Evolutionary conservation across 1,139 yeast genomes (phyloP), one percentile per base, ranked within the genome.

Genomic region (Yamadazyma mexicana): DNA sequence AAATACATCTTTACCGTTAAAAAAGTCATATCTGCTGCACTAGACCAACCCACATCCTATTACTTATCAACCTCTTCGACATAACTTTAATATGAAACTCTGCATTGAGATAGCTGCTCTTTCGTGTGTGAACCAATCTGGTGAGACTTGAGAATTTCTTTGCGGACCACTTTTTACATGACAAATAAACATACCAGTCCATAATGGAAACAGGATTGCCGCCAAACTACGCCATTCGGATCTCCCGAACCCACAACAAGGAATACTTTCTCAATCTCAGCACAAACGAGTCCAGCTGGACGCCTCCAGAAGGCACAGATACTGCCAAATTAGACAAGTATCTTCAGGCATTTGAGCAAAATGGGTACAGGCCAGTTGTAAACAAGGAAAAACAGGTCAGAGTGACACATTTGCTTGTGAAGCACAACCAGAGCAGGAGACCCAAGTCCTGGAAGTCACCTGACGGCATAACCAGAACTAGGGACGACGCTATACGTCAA

Each of bases 401-500:
- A 40, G 74, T 64, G 3, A 61, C 73, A 34, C 98, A 92, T 59
- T 67, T 92, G 40, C 69, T 92, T 42, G 74, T 92, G 49, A 92
- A 92, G 61, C 96, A 91, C 62, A 71, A 64, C 40, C 92, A 80
- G 42, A 82, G 92, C 11, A 77, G 98, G 50, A 79, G 95, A 51
- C 98, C 98, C 10, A 79, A 88, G 26, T 87, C 96, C 10, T 94
- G 97, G 95, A 86, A 88, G 59, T 77, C 79, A 26, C 83, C 83
- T 17, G 77, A 81, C 32, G 73, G 71, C 5, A 82, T 92, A 49
- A 83, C 94, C 2, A 73, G 87, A 39, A 62, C 87, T 9, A 83
- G 91, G 56, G 96, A 88, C 45, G 96, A 89, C 52, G 95, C 98
- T 23, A 76, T 83, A 47, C 76, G 76, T 34, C 79, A 79, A 40